A percentile compares a stretch with the other conserved stretches of the same genome.
These are phyloP conservation scores for Rhodotorula kratochvilovae DNA, from an alignment of 768 basidiomycete species.

Conservation along the genomic window DNA sequence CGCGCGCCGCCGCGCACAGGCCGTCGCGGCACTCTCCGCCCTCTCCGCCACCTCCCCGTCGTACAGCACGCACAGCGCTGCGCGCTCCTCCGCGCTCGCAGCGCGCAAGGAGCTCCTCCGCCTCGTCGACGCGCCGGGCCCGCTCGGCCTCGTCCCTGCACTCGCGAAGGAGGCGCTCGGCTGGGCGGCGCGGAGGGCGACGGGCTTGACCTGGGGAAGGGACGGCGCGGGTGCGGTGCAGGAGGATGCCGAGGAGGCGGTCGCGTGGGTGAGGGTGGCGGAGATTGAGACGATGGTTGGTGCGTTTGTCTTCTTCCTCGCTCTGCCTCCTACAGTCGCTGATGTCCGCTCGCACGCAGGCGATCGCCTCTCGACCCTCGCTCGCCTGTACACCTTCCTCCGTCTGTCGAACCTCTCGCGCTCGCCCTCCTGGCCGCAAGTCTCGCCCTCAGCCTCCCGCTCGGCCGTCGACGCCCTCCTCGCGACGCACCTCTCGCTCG, in stretches of 20 bases:
- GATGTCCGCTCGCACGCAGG: neutral
- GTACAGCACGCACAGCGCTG: neutral
- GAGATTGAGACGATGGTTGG: constrained; percentile 36
- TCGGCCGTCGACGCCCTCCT: constrained; percentile 35
- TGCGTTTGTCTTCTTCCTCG: neutral
- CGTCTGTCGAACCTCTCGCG: constrained; percentile 33
- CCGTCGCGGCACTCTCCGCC: constrained; percentile 17
- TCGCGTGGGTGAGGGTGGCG: constrained; percentile 30
- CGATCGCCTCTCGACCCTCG: constrained; percentile 10
- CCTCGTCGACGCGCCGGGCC: constrained; percentile 18
- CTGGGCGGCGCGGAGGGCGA: neutral
- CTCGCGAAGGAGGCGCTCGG: constrained; percentile 18
- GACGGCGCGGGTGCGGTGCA: neutral
- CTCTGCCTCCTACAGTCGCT: neutral
- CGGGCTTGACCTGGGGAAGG: neutral
- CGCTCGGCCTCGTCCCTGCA: neutral
- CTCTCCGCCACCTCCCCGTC: constrained; percentile 1
- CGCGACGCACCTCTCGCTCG: constrained; percentile 22
- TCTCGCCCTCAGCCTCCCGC: constrained; percentile 21
- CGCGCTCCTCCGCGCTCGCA: neutral
- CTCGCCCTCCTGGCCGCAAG: constrained; percentile 35
- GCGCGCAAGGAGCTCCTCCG: constrained; percentile 23
- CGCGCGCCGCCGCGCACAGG: constrained; percentile 1
- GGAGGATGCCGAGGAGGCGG: constrained; percentile 19
- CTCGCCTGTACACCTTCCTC: constrained; percentile 35